A percentile compares a stretch with the other conserved stretches of the same genome.
phyloP scores from a whole-genome alignment of 495 filamentous ascomycete genomes.

The Glutinoglossum americanum region DNA sequence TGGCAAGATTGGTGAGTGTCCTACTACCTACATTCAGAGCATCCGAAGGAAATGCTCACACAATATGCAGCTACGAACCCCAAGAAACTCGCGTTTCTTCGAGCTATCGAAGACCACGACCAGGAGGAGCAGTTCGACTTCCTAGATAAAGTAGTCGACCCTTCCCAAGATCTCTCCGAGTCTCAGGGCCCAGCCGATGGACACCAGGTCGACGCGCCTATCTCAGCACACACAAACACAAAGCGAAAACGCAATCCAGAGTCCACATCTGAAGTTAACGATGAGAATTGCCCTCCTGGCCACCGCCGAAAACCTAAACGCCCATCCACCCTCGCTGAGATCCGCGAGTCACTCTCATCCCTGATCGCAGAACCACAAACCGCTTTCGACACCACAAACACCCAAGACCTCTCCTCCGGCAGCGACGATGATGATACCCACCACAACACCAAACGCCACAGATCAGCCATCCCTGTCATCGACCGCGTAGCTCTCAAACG shows the following conservation, averaged over 20 bases:
- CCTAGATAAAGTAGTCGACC: constrained; percentile 29
- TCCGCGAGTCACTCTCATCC: constrained; percentile 59
- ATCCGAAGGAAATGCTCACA: background rate
- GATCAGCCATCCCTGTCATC: constrained; percentile 32
- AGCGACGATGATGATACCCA: constrained; percentile 21
- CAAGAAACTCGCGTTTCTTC: constrained; percentile 74
- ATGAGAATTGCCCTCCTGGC: constrained; percentile 34
- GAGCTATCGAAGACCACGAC: constrained; percentile 66
- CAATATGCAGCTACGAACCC: constrained; percentile 42
- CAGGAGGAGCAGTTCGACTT: constrained; percentile 36
- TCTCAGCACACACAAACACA: constrained; percentile 12
- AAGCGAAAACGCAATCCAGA: constrained; percentile 36
- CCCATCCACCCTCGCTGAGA: constrained; percentile 50
- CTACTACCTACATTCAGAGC: background rate
- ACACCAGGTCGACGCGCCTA: constrained; percentile 17
- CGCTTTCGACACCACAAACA: constrained; percentile 11
- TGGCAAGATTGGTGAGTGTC: constrained; percentile 50
- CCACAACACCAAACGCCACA: constrained; percentile 15
- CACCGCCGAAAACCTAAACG: constrained; percentile 41
- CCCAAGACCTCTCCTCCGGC: constrained; percentile 21
- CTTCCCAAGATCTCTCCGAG: constrained; percentile 24
- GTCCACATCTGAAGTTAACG: constrained; percentile 18
- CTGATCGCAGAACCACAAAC: constrained; percentile 53
- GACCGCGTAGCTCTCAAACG: constrained; percentile 69
- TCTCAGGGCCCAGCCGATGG: constrained; percentile 10